Base-by-base conservation (phyloP, 345 rosid species). In the Melaleuca quinquenervia region DNA sequence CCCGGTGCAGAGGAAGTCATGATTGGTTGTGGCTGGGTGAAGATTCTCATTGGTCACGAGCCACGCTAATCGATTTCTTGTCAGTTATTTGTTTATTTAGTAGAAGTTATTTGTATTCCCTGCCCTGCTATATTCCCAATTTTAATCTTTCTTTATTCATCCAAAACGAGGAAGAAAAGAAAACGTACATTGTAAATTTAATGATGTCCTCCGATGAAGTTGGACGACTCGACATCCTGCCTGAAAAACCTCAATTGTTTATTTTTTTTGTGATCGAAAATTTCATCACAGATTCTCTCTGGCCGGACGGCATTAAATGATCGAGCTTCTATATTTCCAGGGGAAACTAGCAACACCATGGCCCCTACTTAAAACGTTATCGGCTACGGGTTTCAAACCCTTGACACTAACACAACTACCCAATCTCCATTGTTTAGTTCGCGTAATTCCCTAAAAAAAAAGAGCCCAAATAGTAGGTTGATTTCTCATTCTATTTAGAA, bases 151-250 rank as follows among this genome's bases (percentile, higher is more conserved):
- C 4, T 41, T 41, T 41, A 41, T 41, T 41, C 76, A 16, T 36
- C 45, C 22, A 7, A 64, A 20, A 15, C 29, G 8, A 2, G 6
- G 3, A 1, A 2, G 0, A 18, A 1, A 3, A 16, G 7, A 64
- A 29, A 62, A 21, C n/a, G 41, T 7, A n/a, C 22, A 41, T 60
- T 14, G 74, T 27, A 14, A 60, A 27, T 60, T 60, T 60, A 56
- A 9, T 56, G 74, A 27, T 60, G 41, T 27, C 74, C 74, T 27
- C 74, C 74, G 74, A 27, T 27, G 74, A 60, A 14, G 75, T 20
- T 62, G 75, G 10, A 62, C 8, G 27, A 27, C 75, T 62, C 75
- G 75, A 62, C 41, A 62, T 7, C 5, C 5, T 62, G 75, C 21
- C 21, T 27, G 41, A 62, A 62, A 14, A 62, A 62, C 75, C 41